Evolutionary conservation across 352 stramenopile genomes (phyloP), one percentile per base, ranked within the genome.

Genomic region (Phytophthora colocasiae): DNA sequence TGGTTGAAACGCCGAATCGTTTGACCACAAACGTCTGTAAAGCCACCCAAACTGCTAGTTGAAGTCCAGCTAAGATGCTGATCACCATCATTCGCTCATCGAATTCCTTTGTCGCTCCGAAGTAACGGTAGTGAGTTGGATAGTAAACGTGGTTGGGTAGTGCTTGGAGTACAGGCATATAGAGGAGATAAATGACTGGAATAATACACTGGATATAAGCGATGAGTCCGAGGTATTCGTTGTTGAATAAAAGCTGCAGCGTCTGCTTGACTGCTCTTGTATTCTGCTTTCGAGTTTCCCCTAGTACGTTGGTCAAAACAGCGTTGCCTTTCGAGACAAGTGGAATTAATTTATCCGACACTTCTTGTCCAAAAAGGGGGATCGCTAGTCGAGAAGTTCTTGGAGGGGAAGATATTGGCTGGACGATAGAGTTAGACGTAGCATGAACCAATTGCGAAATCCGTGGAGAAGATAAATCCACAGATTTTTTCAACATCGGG

Each of bases 221-320:
- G 2, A 71, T 65, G 2, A 79, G 58, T 17, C 52, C 66, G 11
- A 82, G 36, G 41, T 82, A 80, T 17, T 82, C 74, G 52, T 71
- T 79, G 19, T 71, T 66, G 53, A 82, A 82, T 12, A 82, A 64
- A 24, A 82, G 31, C 39, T 75, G 70, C 12, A 77, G 69, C 3
- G 66, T 75, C 27, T 81, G 65, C 12, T 78, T 66, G 5, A 81
- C 58, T 0, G 66, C 59, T 38, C 36, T 40, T 0, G 72, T 73
- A 32, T 77, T 77, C 40, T 77, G 66, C 27, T 66, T 69, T 19
- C 52, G 47, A 19, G 58, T 61, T 24, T 69, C 65, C 8, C 64
- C 22, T 26, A 73, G 11, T 5, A 73, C 17, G 10, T 47, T 50
- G 1, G 47, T 14, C 22, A 74, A 47, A 2, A 59, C 49, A 12